phyloP scores from a whole-genome alignment of 495 filamentous ascomycete genomes.

The Daldinia loculata region DNA sequence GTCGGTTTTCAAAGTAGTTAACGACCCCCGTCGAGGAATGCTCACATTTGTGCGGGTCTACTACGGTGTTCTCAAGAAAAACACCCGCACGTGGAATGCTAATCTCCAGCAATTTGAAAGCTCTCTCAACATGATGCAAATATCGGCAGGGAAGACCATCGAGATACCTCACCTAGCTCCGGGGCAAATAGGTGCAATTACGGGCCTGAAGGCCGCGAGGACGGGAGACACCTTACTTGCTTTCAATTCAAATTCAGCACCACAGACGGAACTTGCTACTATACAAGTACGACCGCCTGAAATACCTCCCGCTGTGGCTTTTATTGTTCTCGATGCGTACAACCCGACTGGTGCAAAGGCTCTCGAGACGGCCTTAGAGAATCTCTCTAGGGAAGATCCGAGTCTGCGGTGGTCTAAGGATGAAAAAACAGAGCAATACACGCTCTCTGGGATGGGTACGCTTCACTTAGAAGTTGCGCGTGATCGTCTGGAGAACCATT shows the following conservation, averaged over 20 bases:
- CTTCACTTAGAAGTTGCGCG: slow-evolving; percentile 96
- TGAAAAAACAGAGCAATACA: slow-evolving; percentile 91
- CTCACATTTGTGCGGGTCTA: slow-evolving; percentile 95
- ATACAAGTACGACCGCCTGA: slow-evolving; percentile 88
- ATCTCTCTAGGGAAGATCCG: slow-evolving; percentile 91
- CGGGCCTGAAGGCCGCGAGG: slow-evolving; percentile 85
- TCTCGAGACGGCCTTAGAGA: slow-evolving; percentile 74
- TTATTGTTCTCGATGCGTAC: slow-evolving; percentile 88
- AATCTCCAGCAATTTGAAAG: slow-evolving; percentile 83
- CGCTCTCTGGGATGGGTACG: slow-evolving; percentile 95
- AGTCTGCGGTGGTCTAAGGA: slow-evolving; percentile 86
- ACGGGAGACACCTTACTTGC: slow-evolving; percentile 93
- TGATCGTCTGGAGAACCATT: slow-evolving; percentile 85
- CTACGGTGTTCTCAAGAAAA: slow-evolving; percentile 78
- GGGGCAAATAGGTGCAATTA: slow-evolving; percentile 96
- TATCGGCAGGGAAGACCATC: slow-evolving; percentile 89
- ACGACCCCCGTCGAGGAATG: slow-evolving; percentile 84
- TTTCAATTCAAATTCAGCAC: slow-evolving; percentile 62
- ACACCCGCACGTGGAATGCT: slow-evolving; percentile 84
- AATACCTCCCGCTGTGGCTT: slow-evolving; percentile 94
- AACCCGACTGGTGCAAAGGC: slow-evolving; percentile 79
- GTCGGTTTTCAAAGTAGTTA: slow-evolving; percentile 96
- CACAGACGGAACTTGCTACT: slow-evolving; percentile 71
- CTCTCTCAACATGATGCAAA: slow-evolving; percentile 82
- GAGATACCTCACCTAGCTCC: slow-evolving; percentile 81